Evolutionary conservation across 139 green algal genomes (phyloP).

Genomic region (Yamagishiella unicocca): DNA sequence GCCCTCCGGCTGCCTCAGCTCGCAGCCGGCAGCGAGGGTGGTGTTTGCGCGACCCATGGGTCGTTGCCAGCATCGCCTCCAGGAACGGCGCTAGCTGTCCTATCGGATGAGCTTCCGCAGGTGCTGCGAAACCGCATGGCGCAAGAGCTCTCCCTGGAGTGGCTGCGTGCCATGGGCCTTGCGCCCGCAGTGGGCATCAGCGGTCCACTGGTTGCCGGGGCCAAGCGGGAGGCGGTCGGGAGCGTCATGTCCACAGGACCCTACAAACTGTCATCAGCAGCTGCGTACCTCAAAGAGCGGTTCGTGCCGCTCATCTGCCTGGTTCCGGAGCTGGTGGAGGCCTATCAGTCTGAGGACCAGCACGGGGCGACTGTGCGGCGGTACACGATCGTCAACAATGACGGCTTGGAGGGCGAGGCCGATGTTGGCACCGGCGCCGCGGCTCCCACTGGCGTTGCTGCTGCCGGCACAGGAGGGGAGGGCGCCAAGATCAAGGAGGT

Average conservation of each 20-base stretch:
- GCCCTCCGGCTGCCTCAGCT: neutral
- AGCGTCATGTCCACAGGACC: neutral
- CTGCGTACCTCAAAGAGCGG: neutral
- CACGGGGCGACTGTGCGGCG: slow-evolving; percentile 59
- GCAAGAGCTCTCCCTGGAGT: neutral
- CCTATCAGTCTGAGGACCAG: slow-evolving; percentile 53
- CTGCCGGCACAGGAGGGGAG: no score
- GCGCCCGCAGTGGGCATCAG: no score
- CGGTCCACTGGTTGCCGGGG: no score
- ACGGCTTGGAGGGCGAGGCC: neutral
- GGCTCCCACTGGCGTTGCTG: slow-evolving; percentile 4
- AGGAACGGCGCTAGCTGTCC: neutral
- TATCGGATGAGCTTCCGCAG: slow-evolving; percentile 20
- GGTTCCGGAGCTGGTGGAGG: slow-evolving; percentile 55
- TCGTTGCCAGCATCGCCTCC: neutral
- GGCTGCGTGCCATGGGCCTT: neutral
- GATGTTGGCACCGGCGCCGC: neutral
- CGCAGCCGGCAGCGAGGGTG: neutral
- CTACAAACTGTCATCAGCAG: neutral
- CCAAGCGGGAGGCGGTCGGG: no score
- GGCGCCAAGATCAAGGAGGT: no score
- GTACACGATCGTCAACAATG: slow-evolving; percentile 47
- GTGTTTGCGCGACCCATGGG: neutral
- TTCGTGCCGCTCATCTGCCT: slow-evolving; percentile 50
- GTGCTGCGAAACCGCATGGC: neutral